Percentiles rank a stretch among this genome's conserved stretches.
Evolutionary conservation across 129 eudicot species (phyloP).

Genomic region (Ambrosia trifida): DNA sequence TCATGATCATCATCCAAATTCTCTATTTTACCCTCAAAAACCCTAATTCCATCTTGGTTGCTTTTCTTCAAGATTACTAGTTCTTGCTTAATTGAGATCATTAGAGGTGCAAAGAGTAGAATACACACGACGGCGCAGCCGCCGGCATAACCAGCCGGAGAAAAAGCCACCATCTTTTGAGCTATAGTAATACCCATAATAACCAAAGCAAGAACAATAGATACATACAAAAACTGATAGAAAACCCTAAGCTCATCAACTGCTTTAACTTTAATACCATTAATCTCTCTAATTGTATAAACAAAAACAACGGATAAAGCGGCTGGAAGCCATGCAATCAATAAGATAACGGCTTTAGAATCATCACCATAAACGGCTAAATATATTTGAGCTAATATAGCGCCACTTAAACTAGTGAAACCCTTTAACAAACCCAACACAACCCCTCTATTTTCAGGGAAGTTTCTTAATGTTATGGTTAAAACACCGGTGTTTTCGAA

Average conservation of each 20-base stretch:
- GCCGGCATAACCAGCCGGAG: constrained; percentile 50
- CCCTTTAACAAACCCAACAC: constrained; percentile 76
- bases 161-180: constrained; percentile 47
- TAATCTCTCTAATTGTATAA: constrained; percentile 50
- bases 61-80: constrained; percentile 33
- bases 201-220: constrained; percentile 59
- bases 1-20: background rate
- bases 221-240: constrained; percentile 50
- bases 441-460: constrained; percentile 74
- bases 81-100: constrained; percentile 63
- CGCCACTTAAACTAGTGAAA: constrained; percentile 83
- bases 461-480: constrained; percentile 66
- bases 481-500: constrained; percentile 87
- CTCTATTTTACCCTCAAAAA: constrained; percentile 29
- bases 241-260: constrained; percentile 49
- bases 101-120: constrained; percentile 59
- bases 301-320: constrained; percentile 63
- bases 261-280: constrained; percentile 14
- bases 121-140: constrained; percentile 52
- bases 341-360: constrained; percentile 53
- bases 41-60: constrained; percentile 13
- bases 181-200: constrained; percentile 66
- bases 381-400: constrained; percentile 73
- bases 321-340: constrained; percentile 92
- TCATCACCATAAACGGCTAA: constrained; percentile 75